phyloP scores from a whole-genome alignment of 2,329 filamentous ascomycete species.

The Pleurostoma richardsiae region DNA sequence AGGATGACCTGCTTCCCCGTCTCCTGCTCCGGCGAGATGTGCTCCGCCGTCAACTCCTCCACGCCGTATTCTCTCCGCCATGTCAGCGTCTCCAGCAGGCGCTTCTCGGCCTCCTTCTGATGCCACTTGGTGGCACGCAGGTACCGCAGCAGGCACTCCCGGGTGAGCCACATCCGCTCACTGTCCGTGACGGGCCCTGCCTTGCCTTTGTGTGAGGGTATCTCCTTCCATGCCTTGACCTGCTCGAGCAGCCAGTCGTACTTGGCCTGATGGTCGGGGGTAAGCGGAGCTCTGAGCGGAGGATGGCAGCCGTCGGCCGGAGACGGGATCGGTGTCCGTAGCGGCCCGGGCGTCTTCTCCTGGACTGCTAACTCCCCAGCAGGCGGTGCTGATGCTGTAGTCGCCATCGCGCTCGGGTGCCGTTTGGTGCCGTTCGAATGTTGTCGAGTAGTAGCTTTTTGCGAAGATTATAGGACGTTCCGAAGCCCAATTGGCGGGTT shows the following conservation, averaged over 20 bases:
- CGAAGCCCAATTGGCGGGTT: too few relatives aligned
- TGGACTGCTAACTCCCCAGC: not conserved
- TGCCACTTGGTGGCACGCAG: slow-evolving; percentile 92
- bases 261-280: slow-evolving; percentile 72
- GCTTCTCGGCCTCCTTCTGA: slow-evolving; percentile 67
- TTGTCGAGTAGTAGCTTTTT: not conserved
- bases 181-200: slow-evolving; percentile 65
- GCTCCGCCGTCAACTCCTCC: slow-evolving; percentile 72
- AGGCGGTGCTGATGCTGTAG: not conserved
- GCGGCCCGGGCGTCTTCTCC: slow-evolving; percentile 4
- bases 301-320: slow-evolving; percentile 56
- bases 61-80: slow-evolving; percentile 93
- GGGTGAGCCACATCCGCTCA: slow-evolving; percentile 86
- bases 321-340: slow-evolving; percentile 51
- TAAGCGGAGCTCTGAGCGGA: slow-evolving; percentile 53
- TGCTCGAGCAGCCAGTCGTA: slow-evolving; percentile 71
- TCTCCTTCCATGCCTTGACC: slow-evolving; percentile 65
- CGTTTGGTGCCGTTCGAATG: not conserved
- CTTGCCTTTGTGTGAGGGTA: slow-evolving; percentile 56
- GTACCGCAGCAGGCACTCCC: slow-evolving; percentile 88
- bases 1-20: slow-evolving; percentile 91
- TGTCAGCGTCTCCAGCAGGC: slow-evolving; percentile 73
- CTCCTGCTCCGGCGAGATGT: slow-evolving; percentile 90
- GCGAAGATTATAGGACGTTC: too few relatives aligned
- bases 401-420: not conserved